Percentiles rank a stretch among this genome's conserved stretches.
These are phyloP conservation scores for Krasilnikovozyma curviuscula DNA, from an alignment of 768 basidiomycete genomes.

Conservation along the genomic window DNA sequence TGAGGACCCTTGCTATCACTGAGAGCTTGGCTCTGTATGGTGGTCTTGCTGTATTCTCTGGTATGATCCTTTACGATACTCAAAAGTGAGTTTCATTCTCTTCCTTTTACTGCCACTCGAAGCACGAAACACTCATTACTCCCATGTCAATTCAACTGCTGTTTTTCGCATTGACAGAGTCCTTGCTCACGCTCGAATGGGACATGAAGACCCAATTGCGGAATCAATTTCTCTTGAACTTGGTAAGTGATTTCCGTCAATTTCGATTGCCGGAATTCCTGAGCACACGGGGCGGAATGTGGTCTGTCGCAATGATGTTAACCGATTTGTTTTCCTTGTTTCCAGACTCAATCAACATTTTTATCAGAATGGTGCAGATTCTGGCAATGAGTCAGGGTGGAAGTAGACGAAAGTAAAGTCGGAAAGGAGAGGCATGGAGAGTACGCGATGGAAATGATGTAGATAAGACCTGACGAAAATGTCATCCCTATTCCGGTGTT, in stretches of 20 bases:
- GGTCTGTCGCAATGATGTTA: too few relatives aligned
- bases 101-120: neutral
- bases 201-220: slow-evolving; percentile 52
- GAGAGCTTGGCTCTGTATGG: slow-evolving; percentile 71
- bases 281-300: too few relatives aligned
- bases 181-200: slow-evolving; percentile 45
- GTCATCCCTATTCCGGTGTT: too few relatives aligned
- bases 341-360: slow-evolving; percentile 45
- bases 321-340: neutral
- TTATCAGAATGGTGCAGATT: slow-evolving; percentile 64
- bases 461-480: too few relatives aligned
- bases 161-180: slow-evolving; percentile 38
- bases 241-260: slow-evolving; percentile 19
- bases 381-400: slow-evolving; percentile 46
- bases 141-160: neutral
- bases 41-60: slow-evolving; percentile 68
- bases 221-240: slow-evolving; percentile 63
- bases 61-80: slow-evolving; percentile 70
- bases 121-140: too few relatives aligned
- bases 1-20: slow-evolving; percentile 52
- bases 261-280: too few relatives aligned
- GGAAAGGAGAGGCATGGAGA: too few relatives aligned
- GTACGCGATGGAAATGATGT: too few relatives aligned
- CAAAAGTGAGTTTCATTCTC: slow-evolving; percentile 18
- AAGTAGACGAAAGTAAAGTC: slow-evolving; percentile 29